Evolutionary conservation across 164 flowering plant genomes (phyloP).

Genomic region (Piper longum): DNA sequence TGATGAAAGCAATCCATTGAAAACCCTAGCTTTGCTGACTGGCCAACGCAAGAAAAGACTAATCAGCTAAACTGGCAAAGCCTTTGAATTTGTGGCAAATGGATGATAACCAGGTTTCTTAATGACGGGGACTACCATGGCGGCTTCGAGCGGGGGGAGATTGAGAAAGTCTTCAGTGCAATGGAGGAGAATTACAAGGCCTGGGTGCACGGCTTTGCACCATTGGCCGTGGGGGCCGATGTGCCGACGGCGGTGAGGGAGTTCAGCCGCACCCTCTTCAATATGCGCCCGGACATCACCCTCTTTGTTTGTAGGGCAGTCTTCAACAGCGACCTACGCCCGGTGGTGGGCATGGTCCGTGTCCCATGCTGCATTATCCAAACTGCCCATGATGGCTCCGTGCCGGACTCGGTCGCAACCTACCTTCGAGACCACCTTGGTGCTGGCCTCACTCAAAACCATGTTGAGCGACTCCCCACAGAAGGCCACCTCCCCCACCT

Average conservation of each 20-base stretch:
- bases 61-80: too few species aligned
- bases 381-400: conserved; percentile 69
- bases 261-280: conserved; percentile 89
- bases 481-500: conserved; percentile 95
- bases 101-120: conserved; percentile 29
- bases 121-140: conserved; percentile 86
- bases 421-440: conserved; percentile 63
- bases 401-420: conserved; percentile 60
- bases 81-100: not conserved
- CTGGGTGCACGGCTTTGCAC: conserved; percentile 88
- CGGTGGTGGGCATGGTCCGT: conserved; percentile 44
- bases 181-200: conserved; percentile 84
- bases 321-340: conserved; percentile 65
- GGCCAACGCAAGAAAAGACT: too few species aligned
- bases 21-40: too few species aligned
- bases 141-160: conserved; percentile 67
- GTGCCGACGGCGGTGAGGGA: conserved; percentile 86
- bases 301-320: conserved; percentile 54
- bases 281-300: conserved; percentile 90
- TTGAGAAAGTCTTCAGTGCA: conserved; percentile 71
- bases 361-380: conserved; percentile 84
- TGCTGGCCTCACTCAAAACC: conserved; percentile 29
- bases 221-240: conserved; percentile 88
- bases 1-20: too few species aligned
- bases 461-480: conserved; percentile 45